Evolutionary conservation across 2,329 filamentous ascomycete species (phyloP).

Genomic region (Hymenoscyphus scutula): DNA sequence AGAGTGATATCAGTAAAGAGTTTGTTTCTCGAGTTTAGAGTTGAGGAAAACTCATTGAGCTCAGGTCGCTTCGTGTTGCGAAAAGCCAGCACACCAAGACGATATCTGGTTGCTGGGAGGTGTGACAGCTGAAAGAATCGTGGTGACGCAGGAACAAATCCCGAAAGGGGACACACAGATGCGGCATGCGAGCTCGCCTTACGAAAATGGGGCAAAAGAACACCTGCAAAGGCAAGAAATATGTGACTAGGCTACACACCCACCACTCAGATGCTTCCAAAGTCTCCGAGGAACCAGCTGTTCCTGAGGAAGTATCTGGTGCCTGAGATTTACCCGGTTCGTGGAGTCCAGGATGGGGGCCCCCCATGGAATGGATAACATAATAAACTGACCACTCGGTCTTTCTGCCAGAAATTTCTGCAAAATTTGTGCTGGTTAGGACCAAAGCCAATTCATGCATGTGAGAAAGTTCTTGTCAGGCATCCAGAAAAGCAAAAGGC

Average conservation of each 20-base stretch:
- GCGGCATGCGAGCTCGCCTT: slow-evolving; percentile 4
- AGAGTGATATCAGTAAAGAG: neutral
- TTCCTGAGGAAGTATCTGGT: slow-evolving; percentile 4
- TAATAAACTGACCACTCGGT: neutral
- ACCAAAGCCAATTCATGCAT: neutral
- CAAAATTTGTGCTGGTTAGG: neutral
- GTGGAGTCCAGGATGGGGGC: neutral
- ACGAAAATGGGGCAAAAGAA: neutral
- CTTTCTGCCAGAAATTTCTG: neutral
- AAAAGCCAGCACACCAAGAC: neutral
- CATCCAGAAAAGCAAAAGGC: neutral
- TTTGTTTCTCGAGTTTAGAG: neutral
- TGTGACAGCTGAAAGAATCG: neutral
- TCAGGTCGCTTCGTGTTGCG: neutral
- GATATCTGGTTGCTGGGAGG: neutral
- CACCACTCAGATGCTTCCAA: neutral
- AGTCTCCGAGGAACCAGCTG: neutral
- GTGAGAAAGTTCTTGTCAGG: neutral
- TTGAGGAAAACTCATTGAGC: neutral
- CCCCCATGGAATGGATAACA: neutral
- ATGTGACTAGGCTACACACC: neutral
- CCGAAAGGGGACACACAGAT: neutral
- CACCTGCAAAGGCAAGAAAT: slow-evolving; percentile 4
- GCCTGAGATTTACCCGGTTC: slow-evolving; percentile 4
- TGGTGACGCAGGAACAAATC: slow-evolving; percentile 3